Percentiles rank a stretch among this genome's conserved stretches.
Conservation (phyloP, 768 basidiomycete species). For the Mrakia blollopis region DNA sequence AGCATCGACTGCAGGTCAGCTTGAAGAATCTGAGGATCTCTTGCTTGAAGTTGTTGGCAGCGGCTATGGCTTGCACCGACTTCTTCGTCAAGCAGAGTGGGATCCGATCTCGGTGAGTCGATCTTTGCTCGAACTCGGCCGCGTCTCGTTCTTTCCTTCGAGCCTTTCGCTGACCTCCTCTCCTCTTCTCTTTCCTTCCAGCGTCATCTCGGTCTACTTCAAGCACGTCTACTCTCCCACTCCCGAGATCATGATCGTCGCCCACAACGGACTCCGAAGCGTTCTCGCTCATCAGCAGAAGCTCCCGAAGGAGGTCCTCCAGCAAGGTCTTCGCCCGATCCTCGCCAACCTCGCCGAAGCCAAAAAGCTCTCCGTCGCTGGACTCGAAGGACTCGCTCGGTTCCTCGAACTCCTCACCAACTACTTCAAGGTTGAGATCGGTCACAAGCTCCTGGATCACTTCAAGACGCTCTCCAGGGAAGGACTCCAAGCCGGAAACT, state of each 20-base stretch:
- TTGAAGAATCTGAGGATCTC: constrained; percentile 86
- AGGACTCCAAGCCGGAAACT: constrained; percentile 59
- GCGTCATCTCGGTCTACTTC: constrained; percentile 94
- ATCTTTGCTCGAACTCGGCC: not conserved
- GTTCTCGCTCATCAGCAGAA: constrained; percentile 84
- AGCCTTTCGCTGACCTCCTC: constrained; percentile 15
- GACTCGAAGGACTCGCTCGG: constrained; percentile 82
- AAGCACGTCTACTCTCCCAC: constrained; percentile 93
- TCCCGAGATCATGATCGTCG: constrained; percentile 87
- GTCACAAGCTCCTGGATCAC: constrained; percentile 92
- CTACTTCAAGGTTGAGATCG: constrained; percentile 99
- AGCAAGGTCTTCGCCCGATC: constrained; percentile 91
- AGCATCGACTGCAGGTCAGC: constrained; percentile 71
- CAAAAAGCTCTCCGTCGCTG: constrained; percentile 83
- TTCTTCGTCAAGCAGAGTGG: constrained; percentile 75
- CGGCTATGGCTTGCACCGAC: constrained; percentile 90
- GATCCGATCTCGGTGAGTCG: constrained; percentile 71
- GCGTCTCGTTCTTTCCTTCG: not conserved
- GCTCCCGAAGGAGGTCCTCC: constrained; percentile 88
- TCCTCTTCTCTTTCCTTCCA: constrained; percentile 43
- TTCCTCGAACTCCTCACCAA: constrained; percentile 90
- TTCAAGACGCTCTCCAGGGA: constrained; percentile 82
- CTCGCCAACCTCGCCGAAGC: constrained; percentile 97
- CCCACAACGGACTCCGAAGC: constrained; percentile 85
- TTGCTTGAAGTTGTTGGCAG: constrained; percentile 85